These are phyloP conservation scores for Quercus parvula DNA, from an alignment of 306 rosid genomes.

Conservation along the genomic window DNA sequence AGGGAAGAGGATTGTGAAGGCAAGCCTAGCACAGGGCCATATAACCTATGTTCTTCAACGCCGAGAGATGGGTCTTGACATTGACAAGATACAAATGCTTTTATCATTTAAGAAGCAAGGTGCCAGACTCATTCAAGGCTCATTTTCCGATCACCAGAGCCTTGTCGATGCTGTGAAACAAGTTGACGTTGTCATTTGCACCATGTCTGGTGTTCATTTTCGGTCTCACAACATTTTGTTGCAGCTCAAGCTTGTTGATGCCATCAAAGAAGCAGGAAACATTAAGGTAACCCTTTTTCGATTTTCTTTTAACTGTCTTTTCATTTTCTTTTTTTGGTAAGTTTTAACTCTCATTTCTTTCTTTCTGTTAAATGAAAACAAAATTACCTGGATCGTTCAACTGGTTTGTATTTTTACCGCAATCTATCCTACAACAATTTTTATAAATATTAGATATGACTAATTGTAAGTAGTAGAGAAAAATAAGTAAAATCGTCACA, in stretches of 20 bases:
- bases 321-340: too few relatives aligned
- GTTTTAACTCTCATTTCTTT: too few relatives aligned
- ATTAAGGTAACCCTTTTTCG: constrained; percentile 44
- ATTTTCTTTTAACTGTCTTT: too few relatives aligned
- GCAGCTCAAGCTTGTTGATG: constrained; percentile 83
- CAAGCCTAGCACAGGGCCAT: constrained; percentile 66
- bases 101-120: constrained; percentile 68
- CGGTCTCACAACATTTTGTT: constrained; percentile 60
- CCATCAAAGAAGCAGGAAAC: constrained; percentile 76
- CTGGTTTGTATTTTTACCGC: too few relatives aligned
- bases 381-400: too few relatives aligned
- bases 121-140: constrained; percentile 61
- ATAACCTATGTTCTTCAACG: constrained; percentile 64
- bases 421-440: too few relatives aligned
- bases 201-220: constrained; percentile 79
- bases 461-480: too few relatives aligned
- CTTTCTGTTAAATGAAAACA: too few relatives aligned
- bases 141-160: constrained; percentile 58
- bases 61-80: constrained; percentile 65
- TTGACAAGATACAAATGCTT: constrained; percentile 61
- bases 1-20: constrained; percentile 69
- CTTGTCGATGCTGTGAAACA: constrained; percentile 65
- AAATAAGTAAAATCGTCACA: too few relatives aligned
- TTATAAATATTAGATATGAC: too few relatives aligned
- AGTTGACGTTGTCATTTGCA: constrained; percentile 70